Base-by-base conservation (phyloP, 257 asterid genomes). In the Fraxinus quadrangulata region DNA sequence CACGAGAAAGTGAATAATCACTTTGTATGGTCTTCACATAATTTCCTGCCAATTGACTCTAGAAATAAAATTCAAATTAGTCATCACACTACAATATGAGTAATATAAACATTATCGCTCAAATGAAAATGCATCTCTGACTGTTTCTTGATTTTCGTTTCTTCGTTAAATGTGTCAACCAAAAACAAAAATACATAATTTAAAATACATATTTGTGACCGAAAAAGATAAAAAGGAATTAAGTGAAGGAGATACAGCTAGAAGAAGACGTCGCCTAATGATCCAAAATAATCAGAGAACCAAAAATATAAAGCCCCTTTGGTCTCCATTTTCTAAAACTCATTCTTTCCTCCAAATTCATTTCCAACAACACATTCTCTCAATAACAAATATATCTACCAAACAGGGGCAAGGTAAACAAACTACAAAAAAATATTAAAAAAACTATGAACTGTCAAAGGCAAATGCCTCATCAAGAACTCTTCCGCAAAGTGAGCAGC, bases 41-140 rank as follows among this genome's bases (percentile, higher is more conserved):
- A 84, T 11, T 84, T 47, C 98, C 97, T 24, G 91, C 73, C 81
- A 92, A 23, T 84, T 83, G 86, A 79, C 96, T 86, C 97, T 94
- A 26, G 33, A 74, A 75, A 83, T 72, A 66, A 68, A 81, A 36
- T 73, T 54, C 56, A 77, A 82, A 30, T 84, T 77, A 81, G 82
- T 78, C 51, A 78, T 49, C 8, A 71, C 23, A 70, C 24, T 70
- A 67, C 69, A 39, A 2, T 73, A 45, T 37, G 5, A 49, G 16
- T 36, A 34, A 76, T 36, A 40, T 77, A 69, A 54, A 17, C 34
- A 72, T 70, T 28, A 65, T 17, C n/a, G 11, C 2, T 47, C 40
- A 47, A 71, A 68, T 28, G 42, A 24, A 63, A 63, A 11, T 17
- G 34, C 33, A 47, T 34, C 23, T 21, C 14, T 37, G 26, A 23